Percentiles rank a stretch among this genome's conserved stretches.
Conservation (phyloP, 306 rosid species). For the Castanea mollissima region DNA sequence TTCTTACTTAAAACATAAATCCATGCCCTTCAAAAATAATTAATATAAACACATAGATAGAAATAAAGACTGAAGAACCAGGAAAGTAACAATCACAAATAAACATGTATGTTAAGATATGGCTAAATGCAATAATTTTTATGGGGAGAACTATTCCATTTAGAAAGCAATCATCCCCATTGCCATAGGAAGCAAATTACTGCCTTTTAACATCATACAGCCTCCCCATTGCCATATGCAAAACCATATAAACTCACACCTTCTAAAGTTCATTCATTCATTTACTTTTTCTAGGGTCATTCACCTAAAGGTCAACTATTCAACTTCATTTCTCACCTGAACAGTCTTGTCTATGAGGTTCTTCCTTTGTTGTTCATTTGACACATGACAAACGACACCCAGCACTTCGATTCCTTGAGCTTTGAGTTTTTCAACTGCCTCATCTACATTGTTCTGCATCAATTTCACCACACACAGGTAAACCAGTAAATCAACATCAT, state of each 20-base stretch:
- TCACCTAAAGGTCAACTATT: neutral
- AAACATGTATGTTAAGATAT: neutral
- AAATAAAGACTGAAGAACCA: neutral
- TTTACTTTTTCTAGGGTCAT: neutral
- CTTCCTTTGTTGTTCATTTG: slow-evolving; percentile 76
- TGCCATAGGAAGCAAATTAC: neutral
- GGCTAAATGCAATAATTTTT: neutral
- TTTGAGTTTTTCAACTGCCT: slow-evolving; percentile 66
- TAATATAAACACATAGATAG: neutral
- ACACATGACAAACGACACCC: slow-evolving; percentile 85
- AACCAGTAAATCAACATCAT: neutral
- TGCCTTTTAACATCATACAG: neutral
- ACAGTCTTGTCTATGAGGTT: slow-evolving; percentile 66
- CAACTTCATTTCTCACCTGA: slow-evolving; percentile 42
- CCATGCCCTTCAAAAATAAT: neutral
- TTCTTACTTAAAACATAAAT: neutral
- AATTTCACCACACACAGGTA: slow-evolving; percentile 15
- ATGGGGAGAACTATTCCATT: neutral
- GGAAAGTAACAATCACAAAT: neutral
- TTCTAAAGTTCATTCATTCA: neutral
- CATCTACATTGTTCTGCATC: slow-evolving; percentile 84
- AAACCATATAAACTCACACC: neutral
- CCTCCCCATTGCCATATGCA: neutral
- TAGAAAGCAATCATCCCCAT: neutral
- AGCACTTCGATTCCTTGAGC: slow-evolving; percentile 67